Base-by-base conservation (phyloP, 495 filamentous ascomycete genomes). In the Xylaria bambusicola region DNA sequence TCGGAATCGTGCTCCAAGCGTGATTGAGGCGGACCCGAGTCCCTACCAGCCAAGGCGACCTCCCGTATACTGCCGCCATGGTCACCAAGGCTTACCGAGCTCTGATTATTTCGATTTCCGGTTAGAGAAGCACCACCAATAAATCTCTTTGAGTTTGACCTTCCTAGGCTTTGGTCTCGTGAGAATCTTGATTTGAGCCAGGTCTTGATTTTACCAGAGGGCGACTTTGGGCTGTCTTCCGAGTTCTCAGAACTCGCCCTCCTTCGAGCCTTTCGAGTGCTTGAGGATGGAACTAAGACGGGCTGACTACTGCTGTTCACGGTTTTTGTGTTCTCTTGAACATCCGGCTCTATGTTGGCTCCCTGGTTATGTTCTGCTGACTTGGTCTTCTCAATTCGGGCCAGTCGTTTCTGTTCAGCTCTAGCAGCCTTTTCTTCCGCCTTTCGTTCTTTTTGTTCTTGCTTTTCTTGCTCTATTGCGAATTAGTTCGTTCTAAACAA, bases 141-240 rank as follows among this genome's bases (percentile, higher is more conserved):
- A 66, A 87, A 83, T 15, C 71, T 71, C 58, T 60, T 73, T 46
- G 68, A 47, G n/a, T 64, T 55, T 0, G 67, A 57, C 45, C 69
- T 68, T 6, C 70, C 70, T 3, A 74, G 63, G 1, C 63, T 57
- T 6, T 67, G 63, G 2, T 67, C 66, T 24, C 81, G 76, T 0
- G 77, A 73, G 40, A 88, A 75, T 49, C 77, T 81, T 7, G 70
- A 78, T 63, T 83, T 85, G 42, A 90, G 71, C 86, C 86, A 90
- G 44, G 77, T 76, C 53, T 80, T 87, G 36, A 88, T 73, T 57
- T 81, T 73, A 29, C 62, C 61, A 2, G 68, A n/a, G n/a, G n/a
- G 73, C 0, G 67, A 68, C 2, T 65, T 66, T 13, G 36, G 21
- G 31, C 36, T 5, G 21, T 33, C 55, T 42, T 41, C 48, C 21